Base-by-base conservation (phyloP, 1,284 basidiomycete species). In the Sporisorium scitamineum region DNA sequence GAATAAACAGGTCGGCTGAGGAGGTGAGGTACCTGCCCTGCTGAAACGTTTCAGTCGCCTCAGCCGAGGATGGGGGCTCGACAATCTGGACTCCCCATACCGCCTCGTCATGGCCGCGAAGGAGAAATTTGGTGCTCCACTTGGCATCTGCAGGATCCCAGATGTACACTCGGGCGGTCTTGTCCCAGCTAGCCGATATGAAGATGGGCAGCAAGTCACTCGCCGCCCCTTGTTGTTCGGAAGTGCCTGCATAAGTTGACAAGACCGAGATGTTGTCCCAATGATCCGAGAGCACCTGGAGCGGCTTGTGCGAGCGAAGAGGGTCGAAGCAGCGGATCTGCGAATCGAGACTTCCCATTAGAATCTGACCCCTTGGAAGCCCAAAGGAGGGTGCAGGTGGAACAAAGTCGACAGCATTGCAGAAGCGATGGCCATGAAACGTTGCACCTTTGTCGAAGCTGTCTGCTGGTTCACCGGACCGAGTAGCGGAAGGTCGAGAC, bases 161-260 rank as follows among this genome's bases (percentile, higher is more conserved):
- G 2, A 47, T 26, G 68, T 68, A 79, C 18, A 74, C 67, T 6
- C 74, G 44, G 1, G 70, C 71, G 1, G 74, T 79, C 42, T 59
- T 67, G 61, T 79, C 77, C 77, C 77, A 79, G 18, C 75, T 78
- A 0, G 56, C 77, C 13, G 74, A 77, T 26, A 77, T 72, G 11
- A 79, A 68, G 22, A 58, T 31, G 2, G 68, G 48, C 44, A 16
- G 26, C 27, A 18, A 22, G 18, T 9, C 34, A 13, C 48, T 5
- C 1, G 11, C 10, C 0, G 24, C 11, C 14, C 29, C 48, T 20
- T 20, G 18, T 45, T 14, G 22, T 41, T 8, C 11, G 1, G 26
- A 9, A 54, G 18, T 41, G 29, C 26, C 27, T 31, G n/a, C 20
- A 29, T 5, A 61, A 27, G 14, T 58, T 34, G 54, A 29, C 18